Base-by-base conservation (phyloP, 1,284 basidiomycete species). In the Phlebopus sp. region DNA sequence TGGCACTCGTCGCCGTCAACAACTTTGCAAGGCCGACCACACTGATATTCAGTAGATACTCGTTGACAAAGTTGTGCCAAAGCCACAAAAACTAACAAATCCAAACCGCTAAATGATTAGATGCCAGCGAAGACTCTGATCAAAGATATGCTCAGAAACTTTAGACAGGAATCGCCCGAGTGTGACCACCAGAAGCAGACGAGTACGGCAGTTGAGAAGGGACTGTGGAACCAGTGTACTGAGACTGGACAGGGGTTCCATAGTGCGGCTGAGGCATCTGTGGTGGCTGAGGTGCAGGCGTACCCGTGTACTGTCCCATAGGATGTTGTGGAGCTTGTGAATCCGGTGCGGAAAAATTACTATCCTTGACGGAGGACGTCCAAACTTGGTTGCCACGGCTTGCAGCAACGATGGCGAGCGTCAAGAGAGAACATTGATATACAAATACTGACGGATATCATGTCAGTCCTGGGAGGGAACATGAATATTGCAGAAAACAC, bases 311-410 rank as follows among this genome's bases (percentile, higher is more conserved):
- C 47, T 64, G 52, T 14, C 35, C 23, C 62, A 64, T 62, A 4
- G 54, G 46, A 21, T 59, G 51, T 14, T 38, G 49, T 27, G 53
- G 55, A 27, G 15, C 46, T 10, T 48, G 21, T 1, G 35, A 39
- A 17, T 38, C 23, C 10, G 60, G 55, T 13, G 62, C 63, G 15
- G 69, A 67, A 47, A 72, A 69, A 17, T 65, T 63, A 29, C 60
- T 60, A 14, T 72, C 65, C 38, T 60, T 67, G 40, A 80, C 74
- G 29, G 71, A 65, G 19, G 59, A 62, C 10, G 58, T 59, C 78
- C 78, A 80, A 18, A 76, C 58, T 9, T 48, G 44, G 54, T 73
- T 61, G 27, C 77, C 75, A 23, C 72, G 71, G 35, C 23, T 61
- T 14, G 63, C 59, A 17, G 70, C 70, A 3, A 70, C 62, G 46